These are phyloP conservation scores for Oryza glaberrima DNA, from an alignment of 176 grass and related monocot genomes.

Conservation along the genomic window DNA sequence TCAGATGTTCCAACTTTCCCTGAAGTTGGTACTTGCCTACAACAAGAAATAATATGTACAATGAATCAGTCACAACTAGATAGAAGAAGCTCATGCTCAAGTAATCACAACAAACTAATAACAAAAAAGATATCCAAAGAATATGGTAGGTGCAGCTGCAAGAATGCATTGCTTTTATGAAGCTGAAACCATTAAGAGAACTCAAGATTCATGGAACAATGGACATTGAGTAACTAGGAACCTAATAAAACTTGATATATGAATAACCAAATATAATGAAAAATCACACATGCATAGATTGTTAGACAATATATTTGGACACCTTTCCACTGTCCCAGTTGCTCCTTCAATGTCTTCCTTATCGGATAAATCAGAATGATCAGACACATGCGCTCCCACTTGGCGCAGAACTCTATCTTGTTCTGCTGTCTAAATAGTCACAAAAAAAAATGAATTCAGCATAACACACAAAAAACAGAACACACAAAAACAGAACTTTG, in stretches of 20 bases:
- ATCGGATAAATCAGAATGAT: slow-evolving; percentile 54
- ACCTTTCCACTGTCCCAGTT: slow-evolving; percentile 58
- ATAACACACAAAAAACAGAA: background rate
- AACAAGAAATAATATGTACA: slow-evolving; percentile 47
- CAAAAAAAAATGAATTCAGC: slow-evolving; percentile 23
- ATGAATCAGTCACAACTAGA: slow-evolving; percentile 23
- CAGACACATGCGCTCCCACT: slow-evolving; percentile 42
- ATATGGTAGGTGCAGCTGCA: slow-evolving; percentile 11
- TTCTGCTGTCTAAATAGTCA: slow-evolving; percentile 54
- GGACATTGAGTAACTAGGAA: slow-evolving; percentile 2
- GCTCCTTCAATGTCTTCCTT: slow-evolving; percentile 48
- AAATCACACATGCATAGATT: background rate
- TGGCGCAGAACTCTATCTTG: slow-evolving; percentile 55
- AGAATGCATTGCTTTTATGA: slow-evolving; percentile 7
- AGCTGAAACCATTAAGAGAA: slow-evolving; percentile 12
- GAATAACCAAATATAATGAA: slow-evolving; percentile 24
- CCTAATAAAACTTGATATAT: background rate
- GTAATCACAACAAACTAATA: background rate
- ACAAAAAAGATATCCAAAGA: background rate
- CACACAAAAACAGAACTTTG: background rate
- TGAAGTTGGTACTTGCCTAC: slow-evolving; percentile 51
- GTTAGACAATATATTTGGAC: slow-evolving; percentile 34
- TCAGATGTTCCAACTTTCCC: slow-evolving; percentile 60
- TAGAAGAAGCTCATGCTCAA: slow-evolving; percentile 1
- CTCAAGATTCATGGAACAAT: slow-evolving; percentile 2